A percentile compares a stretch with the other conserved stretches of the same genome.
These are phyloP conservation scores for Chaetomium sp. DNA, from an alignment of 2,329 filamentous ascomycete genomes.

Conservation along the genomic window DNA sequence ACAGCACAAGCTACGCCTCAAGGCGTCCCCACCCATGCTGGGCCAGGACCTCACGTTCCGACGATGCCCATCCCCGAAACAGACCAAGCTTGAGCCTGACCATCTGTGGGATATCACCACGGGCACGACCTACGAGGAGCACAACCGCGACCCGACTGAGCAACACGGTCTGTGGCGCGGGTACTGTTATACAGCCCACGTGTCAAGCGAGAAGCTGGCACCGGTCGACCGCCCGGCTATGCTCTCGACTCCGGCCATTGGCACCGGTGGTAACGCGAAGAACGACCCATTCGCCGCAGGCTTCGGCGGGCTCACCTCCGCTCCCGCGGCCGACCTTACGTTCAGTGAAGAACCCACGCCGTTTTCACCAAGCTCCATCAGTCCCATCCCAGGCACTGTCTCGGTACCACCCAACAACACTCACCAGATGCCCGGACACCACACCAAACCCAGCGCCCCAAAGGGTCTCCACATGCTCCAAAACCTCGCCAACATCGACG, in stretches of 20 bases:
- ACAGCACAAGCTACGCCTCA: constrained; percentile 44
- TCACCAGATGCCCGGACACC: constrained; percentile 20
- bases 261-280: constrained; percentile 27
- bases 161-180: constrained; percentile 70
- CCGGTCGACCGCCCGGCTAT: constrained; percentile 42
- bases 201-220: constrained; percentile 32
- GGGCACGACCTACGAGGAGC: constrained; percentile 38
- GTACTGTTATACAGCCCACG: constrained; percentile 48
- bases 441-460: constrained; percentile 26
- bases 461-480: constrained; percentile 45
- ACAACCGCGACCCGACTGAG: constrained; percentile 49
- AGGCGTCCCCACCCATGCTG: constrained; percentile 72
- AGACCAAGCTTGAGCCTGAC: constrained; percentile 75
- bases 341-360: constrained; percentile 37
- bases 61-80: constrained; percentile 73
- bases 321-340: constrained; percentile 24
- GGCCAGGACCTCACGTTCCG: constrained; percentile 76
- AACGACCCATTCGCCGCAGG: constrained; percentile 32
- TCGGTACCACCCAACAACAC: background rate
- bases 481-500: constrained; percentile 46
- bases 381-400: constrained; percentile 9
- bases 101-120: constrained; percentile 51
- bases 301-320: constrained; percentile 37
- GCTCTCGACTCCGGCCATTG: constrained; percentile 43
- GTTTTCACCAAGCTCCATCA: background rate